Evolutionary conservation across 179 eudicot species (phyloP).

Genomic region (Amaranthus tricolor): DNA sequence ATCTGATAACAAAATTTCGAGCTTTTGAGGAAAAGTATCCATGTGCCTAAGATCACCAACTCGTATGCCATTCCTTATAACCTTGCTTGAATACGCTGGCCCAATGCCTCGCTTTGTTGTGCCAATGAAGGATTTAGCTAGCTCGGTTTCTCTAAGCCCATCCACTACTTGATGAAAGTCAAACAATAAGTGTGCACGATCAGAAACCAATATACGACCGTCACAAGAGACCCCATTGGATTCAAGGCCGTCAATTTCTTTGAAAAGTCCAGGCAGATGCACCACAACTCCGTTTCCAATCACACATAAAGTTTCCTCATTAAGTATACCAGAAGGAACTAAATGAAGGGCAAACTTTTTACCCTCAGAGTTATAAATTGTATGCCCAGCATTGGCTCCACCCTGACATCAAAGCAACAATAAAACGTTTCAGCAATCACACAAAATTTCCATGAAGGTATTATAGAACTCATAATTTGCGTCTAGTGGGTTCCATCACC

Average conservation of each 20-base stretch:
- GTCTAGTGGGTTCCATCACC: neutral
- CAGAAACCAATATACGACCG: slow-evolving; percentile 86
- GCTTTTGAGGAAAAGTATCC: slow-evolving; percentile 91
- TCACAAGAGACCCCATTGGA: slow-evolving; percentile 86
- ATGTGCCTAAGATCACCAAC: slow-evolving; percentile 89
- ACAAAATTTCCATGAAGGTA: neutral
- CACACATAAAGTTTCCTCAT: slow-evolving; percentile 80
- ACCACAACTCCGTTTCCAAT: slow-evolving; percentile 97
- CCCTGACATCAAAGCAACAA: slow-evolving; percentile 48
- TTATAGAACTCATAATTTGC: neutral
- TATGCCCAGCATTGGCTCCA: slow-evolving; percentile 99
- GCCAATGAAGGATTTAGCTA: slow-evolving; percentile 90
- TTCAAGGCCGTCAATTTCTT: slow-evolving; percentile 89
- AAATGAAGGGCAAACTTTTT: slow-evolving; percentile 97
- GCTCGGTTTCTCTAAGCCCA: slow-evolving; percentile 92
- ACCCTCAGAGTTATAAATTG: slow-evolving; percentile 92
- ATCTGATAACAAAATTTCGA: slow-evolving; percentile 72
- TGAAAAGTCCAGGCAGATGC: slow-evolving; percentile 81
- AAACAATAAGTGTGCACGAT: slow-evolving; percentile 90
- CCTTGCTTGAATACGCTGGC: slow-evolving; percentile 92
- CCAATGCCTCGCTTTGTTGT: slow-evolving; percentile 97
- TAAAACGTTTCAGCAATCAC: slow-evolving; percentile 4
- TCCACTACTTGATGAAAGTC: slow-evolving; percentile 90
- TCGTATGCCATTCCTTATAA: slow-evolving; percentile 85
- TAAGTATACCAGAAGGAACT: slow-evolving; percentile 95